These are phyloP conservation scores for Cryptosporidium sp. DNA, from an alignment of 169 alveolate species.

Conservation along the genomic window DNA sequence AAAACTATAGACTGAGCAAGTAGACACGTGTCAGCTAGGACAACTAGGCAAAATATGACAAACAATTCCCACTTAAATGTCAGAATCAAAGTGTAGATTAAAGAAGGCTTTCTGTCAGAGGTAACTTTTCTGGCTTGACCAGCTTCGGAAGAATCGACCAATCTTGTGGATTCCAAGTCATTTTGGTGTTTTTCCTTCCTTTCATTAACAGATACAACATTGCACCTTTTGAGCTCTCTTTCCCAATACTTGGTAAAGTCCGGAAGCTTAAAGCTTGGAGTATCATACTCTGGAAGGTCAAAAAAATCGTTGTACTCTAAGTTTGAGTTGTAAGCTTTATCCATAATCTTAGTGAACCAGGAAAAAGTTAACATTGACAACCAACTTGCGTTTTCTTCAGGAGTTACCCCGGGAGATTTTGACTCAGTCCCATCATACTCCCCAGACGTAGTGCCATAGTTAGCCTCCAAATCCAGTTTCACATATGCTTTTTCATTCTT, in stretches of 20 bases:
- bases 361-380: constrained; percentile 72
- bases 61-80: constrained; percentile 59
- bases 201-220: background rate
- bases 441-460: background rate
- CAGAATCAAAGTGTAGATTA: background rate
- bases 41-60: constrained; percentile 12
- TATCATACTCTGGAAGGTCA: constrained; percentile 64
- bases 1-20: constrained; percentile 70
- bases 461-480: constrained; percentile 8
- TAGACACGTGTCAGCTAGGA: constrained; percentile 52
- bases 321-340: constrained; percentile 53
- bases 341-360: constrained; percentile 73
- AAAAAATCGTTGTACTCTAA: constrained; percentile 34
- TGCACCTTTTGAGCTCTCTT: constrained; percentile 19
- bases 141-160: background rate
- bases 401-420: constrained; percentile 22
- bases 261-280: constrained; percentile 45
- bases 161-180: constrained; percentile 8
- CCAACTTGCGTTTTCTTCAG: constrained; percentile 74
- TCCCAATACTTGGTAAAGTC: constrained; percentile 51
- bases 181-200: background rate
- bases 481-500: background rate
- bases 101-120: constrained; percentile 26
- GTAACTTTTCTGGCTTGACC: background rate
- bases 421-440: background rate